Percentiles rank a stretch among this genome's conserved stretches.
phyloP scores from a whole-genome alignment of 2,329 filamentous ascomycete species.

The Nothophaeocryptopus gaeumannii region DNA sequence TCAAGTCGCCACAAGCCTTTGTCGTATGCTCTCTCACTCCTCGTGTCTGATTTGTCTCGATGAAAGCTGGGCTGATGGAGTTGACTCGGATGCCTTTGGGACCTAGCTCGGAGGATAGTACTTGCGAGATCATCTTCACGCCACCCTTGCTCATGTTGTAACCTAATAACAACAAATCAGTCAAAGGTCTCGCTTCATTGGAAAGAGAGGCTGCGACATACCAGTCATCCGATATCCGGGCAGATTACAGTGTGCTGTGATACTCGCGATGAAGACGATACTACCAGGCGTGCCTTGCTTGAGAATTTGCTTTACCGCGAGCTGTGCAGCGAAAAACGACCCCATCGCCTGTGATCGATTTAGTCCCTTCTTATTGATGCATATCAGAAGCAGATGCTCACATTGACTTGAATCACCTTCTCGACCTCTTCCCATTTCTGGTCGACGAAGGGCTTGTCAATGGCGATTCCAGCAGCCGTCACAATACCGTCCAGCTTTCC shows the following conservation, averaged over 20 bases:
- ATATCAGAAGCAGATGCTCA: slow-evolving; percentile 9
- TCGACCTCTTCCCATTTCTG: slow-evolving; percentile 31
- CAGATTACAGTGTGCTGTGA: slow-evolving; percentile 35
- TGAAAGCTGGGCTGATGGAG: slow-evolving; percentile 29
- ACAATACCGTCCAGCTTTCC: slow-evolving; percentile 30
- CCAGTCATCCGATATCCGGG: slow-evolving; percentile 32
- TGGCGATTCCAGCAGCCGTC: slow-evolving; percentile 32
- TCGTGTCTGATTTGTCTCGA: slow-evolving; percentile 27
- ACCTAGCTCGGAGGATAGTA: slow-evolving; percentile 38
- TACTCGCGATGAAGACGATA: slow-evolving; percentile 38
- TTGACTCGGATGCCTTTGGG: slow-evolving; percentile 29
- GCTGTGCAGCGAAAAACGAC: slow-evolving; percentile 36
- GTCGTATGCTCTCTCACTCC: slow-evolving; percentile 22
- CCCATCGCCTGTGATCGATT: slow-evolving; percentile 27
- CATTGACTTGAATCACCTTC: slow-evolving; percentile 39
- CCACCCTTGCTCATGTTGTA: slow-evolving; percentile 35
- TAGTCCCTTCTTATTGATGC: neutral
- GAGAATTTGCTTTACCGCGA: slow-evolving; percentile 36
- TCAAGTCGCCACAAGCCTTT: slow-evolving; percentile 23
- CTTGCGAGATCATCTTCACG: slow-evolving; percentile 27
- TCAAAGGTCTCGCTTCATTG: too few species aligned
- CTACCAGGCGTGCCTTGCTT: slow-evolving; percentile 35
- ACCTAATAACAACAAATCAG: slow-evolving; percentile 5
- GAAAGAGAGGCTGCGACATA: too few species aligned
- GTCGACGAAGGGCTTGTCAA: slow-evolving; percentile 31